Percentiles rank a stretch among this genome's conserved stretches.
These are phyloP conservation scores for Fusarium redolens DNA, from an alignment of 2,329 filamentous ascomycete genomes.

Conservation along the genomic window DNA sequence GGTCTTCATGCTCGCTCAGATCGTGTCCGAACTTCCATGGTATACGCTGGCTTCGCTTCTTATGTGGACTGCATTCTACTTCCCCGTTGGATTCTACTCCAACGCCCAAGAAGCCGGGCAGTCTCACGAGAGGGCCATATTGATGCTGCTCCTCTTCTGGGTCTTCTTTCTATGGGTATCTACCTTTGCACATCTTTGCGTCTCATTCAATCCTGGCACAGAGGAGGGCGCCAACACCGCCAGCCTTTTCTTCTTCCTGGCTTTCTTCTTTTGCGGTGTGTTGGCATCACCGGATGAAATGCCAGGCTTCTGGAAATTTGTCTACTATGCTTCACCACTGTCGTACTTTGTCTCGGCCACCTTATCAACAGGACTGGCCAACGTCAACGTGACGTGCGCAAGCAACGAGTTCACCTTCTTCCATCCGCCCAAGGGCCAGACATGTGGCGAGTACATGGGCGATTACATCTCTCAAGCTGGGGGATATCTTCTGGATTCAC, in stretches of 20 bases:
- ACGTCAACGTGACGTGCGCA: constrained; percentile 61
- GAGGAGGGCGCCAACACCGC: constrained; percentile 75
- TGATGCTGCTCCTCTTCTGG: constrained; percentile 75
- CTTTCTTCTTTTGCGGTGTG: constrained; percentile 73
- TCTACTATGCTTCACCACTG: constrained; percentile 75
- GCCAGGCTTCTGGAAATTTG: constrained; percentile 78
- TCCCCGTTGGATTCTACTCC: constrained; percentile 79
- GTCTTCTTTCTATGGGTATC: constrained; percentile 75
- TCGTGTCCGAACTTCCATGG: constrained; percentile 87
- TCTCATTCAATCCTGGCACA: constrained; percentile 71
- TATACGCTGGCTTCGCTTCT: constrained; percentile 79
- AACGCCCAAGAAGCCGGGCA: constrained; percentile 63
- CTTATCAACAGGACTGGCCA: constrained; percentile 44
- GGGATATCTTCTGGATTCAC: constrained; percentile 65
- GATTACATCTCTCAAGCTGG: constrained; percentile 57
- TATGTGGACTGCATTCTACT: constrained; percentile 86
- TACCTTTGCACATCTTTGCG: constrained; percentile 74
- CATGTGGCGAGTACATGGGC: constrained; percentile 66
- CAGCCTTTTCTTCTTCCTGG: constrained; percentile 72
- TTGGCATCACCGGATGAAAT: constrained; percentile 68
- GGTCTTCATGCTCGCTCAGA: constrained; percentile 84
- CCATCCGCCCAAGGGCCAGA: constrained; percentile 63
- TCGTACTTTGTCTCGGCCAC: constrained; percentile 47
- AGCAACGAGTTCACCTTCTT: constrained; percentile 73
- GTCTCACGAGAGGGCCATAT: constrained; percentile 64